These are phyloP conservation scores for Aspergillus caelatus DNA, from an alignment of 2,329 filamentous ascomycete species.

Conservation along the genomic window DNA sequence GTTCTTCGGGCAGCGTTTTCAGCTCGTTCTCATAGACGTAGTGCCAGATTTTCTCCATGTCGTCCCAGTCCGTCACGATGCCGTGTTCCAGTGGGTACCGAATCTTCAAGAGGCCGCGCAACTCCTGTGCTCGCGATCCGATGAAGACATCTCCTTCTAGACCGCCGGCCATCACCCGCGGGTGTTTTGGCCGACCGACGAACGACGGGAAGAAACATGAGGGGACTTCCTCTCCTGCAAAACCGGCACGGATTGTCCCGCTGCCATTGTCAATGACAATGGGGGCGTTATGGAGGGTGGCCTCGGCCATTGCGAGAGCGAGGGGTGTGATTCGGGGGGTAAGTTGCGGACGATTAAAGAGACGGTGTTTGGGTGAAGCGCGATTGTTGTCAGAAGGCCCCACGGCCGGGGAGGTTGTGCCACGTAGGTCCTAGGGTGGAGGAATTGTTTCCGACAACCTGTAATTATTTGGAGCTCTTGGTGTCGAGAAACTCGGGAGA, in stretches of 20 bases:
- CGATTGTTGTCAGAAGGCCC: conserved; percentile 31
- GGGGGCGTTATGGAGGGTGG: conserved; percentile 85
- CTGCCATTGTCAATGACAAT: conserved; percentile 99
- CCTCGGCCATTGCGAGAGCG: conserved; percentile 60
- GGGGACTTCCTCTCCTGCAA: conserved; percentile 91
- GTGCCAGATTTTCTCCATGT: conserved; percentile 99
- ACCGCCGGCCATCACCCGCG: conserved; percentile 91
- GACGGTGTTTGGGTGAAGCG: conserved; percentile 24
- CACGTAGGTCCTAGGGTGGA: conserved; percentile 7
- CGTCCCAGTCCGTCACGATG: conserved; percentile 98
- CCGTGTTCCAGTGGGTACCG: conserved; percentile 94
- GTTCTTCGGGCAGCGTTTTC: conserved; percentile 97
- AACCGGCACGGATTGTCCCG: conserved; percentile 94
- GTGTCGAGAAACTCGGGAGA: neutral
- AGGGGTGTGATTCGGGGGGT: conserved; percentile 17
- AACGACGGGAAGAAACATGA: conserved; percentile 98
- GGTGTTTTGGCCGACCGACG: conserved; percentile 93
- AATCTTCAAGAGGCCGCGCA: conserved; percentile 92
- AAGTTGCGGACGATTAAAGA: conserved; percentile 13
- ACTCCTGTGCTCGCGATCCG: conserved; percentile 85
- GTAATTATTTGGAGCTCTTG: neutral
- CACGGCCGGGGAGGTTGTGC: conserved; percentile 26
- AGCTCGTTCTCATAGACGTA: conserved; percentile 95
- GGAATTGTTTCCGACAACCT: conserved; percentile 12
- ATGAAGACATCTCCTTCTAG: conserved; percentile 97